Percentiles rank a stretch among this genome's conserved stretches.
Evolutionary conservation across 768 basidiomycete genomes (phyloP).

Genomic region (Amanita muscaria): DNA sequence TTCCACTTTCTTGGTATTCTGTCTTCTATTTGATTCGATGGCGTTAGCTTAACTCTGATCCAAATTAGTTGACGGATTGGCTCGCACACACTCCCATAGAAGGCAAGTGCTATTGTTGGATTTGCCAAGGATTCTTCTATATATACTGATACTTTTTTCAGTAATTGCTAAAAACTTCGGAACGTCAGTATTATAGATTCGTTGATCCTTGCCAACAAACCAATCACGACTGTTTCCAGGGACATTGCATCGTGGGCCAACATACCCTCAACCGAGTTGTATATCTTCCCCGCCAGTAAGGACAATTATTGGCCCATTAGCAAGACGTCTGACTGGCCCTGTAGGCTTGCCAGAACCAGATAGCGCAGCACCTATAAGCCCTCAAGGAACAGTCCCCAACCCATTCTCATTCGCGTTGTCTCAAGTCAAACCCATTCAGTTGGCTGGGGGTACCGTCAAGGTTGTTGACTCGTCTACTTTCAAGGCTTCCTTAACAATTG

Average conservation of each 20-base stretch:
- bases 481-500: conserved; percentile 40
- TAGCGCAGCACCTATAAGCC: conserved; percentile 26
- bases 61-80: conserved; percentile 42
- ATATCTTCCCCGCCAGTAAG: conserved; percentile 43
- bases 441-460: conserved; percentile 41
- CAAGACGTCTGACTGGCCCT: background rate
- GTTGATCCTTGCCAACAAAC: background rate
- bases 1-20: conserved; percentile 37
- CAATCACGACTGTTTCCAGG: conserved; percentile 1
- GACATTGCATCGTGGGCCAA: conserved; percentile 30
- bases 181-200: conserved; percentile 15
- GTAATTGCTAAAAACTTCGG: conserved; percentile 49
- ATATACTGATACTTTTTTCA: background rate
- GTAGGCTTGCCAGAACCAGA: conserved; percentile 28
- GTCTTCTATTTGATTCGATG: background rate
- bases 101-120: conserved; percentile 16
- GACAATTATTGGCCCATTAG: background rate
- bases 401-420: conserved; percentile 43
- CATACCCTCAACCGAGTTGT: conserved; percentile 38
- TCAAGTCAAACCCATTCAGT: conserved; percentile 31
- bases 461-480: conserved; percentile 46
- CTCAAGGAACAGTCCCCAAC: conserved; percentile 35
- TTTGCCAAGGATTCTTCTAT: background rate
- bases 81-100: conserved; percentile 45
- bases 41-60: background rate